A percentile compares a stretch with the other conserved stretches of the same genome.
Conservation (phyloP, 176 grass and related monocot genomes). For the Eleusine indica region DNA sequence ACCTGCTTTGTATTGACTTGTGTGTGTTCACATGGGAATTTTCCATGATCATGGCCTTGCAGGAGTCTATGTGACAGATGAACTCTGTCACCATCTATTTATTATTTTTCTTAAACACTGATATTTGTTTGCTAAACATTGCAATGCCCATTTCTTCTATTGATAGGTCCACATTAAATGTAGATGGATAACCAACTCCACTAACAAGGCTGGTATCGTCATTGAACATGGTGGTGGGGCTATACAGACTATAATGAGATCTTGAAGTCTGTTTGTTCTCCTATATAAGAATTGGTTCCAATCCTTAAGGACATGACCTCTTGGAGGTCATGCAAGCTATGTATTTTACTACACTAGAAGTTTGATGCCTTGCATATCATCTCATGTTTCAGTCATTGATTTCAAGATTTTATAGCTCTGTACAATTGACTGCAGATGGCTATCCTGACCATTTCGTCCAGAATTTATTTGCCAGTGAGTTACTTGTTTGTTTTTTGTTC, state of each 20-base stretch:
- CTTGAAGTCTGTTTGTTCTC: constrained; percentile 17
- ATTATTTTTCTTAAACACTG: not conserved
- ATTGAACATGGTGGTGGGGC: constrained; percentile 20
- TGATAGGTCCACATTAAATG: constrained; percentile 38
- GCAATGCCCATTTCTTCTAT: constrained; percentile 26
- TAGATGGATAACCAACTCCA: constrained; percentile 45
- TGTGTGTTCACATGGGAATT: constrained; percentile 28
- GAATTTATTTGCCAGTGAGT: constrained; percentile 13
- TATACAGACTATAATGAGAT: constrained; percentile 25
- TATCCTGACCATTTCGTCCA: not conserved
- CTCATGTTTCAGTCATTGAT: constrained; percentile 16
- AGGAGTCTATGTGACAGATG: constrained; percentile 10
- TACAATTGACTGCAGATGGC: not conserved
- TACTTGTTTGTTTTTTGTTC: not conserved
- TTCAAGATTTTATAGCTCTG: not conserved
- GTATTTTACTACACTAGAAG: not conserved
- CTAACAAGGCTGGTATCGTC: constrained; percentile 29
- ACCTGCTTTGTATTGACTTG: constrained; percentile 47
- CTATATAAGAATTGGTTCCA: constrained; percentile 39
- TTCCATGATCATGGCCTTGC: constrained; percentile 24
- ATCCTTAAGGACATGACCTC: constrained; percentile 16
- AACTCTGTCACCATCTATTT: constrained; percentile 21
- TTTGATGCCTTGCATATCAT: not conserved
- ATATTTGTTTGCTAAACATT: constrained; percentile 5
- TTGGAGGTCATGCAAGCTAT: constrained; percentile 3